phyloP scores from a whole-genome alignment of 192 early-diverging fungal genomes.

The Mortierella hygrophila region DNA sequence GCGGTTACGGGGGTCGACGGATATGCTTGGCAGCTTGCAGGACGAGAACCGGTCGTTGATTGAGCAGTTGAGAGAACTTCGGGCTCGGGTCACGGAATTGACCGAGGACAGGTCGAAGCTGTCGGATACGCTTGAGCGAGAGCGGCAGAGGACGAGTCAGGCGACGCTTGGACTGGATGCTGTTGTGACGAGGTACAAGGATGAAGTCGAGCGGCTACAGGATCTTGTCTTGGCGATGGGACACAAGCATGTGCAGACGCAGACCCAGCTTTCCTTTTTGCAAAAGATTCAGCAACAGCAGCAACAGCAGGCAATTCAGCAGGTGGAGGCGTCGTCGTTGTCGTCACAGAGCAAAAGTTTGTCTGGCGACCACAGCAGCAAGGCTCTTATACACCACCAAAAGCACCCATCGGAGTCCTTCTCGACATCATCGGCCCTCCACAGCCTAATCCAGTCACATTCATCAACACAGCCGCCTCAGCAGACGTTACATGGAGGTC shows the following conservation, averaged over 20 bases:
- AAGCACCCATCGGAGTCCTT: background rate
- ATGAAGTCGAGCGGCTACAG: conserved; percentile 31
- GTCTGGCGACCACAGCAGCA: background rate
- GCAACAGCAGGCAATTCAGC: conserved; percentile 7
- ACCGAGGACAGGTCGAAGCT: conserved; percentile 8
- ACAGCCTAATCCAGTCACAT: background rate
- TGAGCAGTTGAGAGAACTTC: conserved; percentile 34
- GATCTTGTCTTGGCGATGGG: conserved; percentile 45
- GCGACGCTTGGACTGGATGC: conserved; percentile 22
- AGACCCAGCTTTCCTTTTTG: conserved; percentile 11
- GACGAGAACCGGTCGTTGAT: conserved; percentile 45
- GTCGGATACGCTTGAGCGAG: conserved; percentile 14
- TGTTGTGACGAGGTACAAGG: conserved; percentile 29
- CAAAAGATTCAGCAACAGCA: conserved; percentile 24
- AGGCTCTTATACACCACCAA: background rate
- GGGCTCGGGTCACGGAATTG: conserved; percentile 13
- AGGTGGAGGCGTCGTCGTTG: background rate
- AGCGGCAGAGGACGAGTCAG: conserved; percentile 21
- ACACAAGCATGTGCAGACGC: conserved; percentile 33
- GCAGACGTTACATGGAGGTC: conserved; percentile 6
- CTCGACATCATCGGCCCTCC: background rate
- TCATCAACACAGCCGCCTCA: background rate
- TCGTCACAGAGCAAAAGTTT: background rate
- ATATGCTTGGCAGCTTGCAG: conserved; percentile 31
- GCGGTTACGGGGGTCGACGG: conserved; percentile 19